These are phyloP conservation scores for Ehretia macrophylla DNA, from an alignment of 257 asterid genomes.

Conservation along the genomic window DNA sequence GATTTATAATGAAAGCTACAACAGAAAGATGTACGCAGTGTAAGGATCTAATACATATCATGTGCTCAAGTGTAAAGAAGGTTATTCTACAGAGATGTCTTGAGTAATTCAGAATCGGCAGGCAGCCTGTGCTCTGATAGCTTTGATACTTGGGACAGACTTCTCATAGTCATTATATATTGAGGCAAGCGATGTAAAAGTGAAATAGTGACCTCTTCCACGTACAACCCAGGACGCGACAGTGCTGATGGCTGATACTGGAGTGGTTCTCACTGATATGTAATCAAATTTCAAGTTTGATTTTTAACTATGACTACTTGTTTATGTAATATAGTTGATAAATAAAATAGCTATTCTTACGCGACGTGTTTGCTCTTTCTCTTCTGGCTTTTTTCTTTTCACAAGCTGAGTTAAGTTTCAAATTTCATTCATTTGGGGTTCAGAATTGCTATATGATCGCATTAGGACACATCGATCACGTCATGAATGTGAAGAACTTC, in stretches of 20 bases:
- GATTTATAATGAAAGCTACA: constrained; percentile 58
- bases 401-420: background rate
- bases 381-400: background rate
- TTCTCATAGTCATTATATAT: too few species aligned
- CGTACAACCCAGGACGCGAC: background rate
- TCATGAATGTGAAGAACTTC: too few species aligned
- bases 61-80: background rate
- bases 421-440: too few species aligned
- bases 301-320: background rate
- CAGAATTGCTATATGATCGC: too few species aligned
- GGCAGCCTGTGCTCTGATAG: too few species aligned
- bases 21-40: constrained; percentile 81
- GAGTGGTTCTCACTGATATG: background rate
- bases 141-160: too few species aligned
- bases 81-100: background rate
- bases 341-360: background rate
- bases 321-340: background rate
- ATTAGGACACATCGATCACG: too few species aligned
- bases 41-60: constrained; percentile 16
- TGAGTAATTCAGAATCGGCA: too few species aligned
- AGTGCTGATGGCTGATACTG: background rate
- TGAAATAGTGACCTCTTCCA: too few species aligned
- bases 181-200: too few species aligned
- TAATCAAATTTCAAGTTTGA: background rate
- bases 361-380: background rate